Base-by-base conservation (phyloP, 192 early-diverging fungal species). In the Linnemannia elongata region DNA sequence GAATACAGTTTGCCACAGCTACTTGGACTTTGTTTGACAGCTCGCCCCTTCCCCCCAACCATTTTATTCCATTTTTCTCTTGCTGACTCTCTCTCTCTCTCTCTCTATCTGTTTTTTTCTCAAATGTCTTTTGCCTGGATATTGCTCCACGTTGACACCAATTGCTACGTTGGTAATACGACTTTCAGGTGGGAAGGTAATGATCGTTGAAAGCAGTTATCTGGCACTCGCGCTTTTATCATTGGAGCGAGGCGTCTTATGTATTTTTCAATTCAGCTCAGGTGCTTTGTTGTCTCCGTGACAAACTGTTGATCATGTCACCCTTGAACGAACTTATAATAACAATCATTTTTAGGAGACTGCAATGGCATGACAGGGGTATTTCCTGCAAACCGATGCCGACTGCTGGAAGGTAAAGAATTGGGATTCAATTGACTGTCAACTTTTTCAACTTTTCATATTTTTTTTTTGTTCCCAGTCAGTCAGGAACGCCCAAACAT, bases 381-480 rank as follows among this genome's bases (percentile, higher is more conserved):
- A 42, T 86, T 86, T 69, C 83, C 83, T 52, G 83, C 83, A 6
- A 86, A 86, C 57, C 78, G 83, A 18, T 86, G 83, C 49, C 79
- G 70, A 55, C 79, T 86, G 33, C 44, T 86, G 39, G 47, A 57
- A 68, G 79, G 83, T 80, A 86, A 52, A 69, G 44, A 27, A 52
- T 44, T 12, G 12, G 30, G 13, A 33, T 66, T 66, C 27, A 52
- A 52, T 20, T 52, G 49, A 52, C 18, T 18, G 4, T 22, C 18
- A 52, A 52, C 49, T 5, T 52, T 52, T 17, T 20, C 49, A 22
- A 1, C 44, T 15, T 15, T 45, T 39, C 38, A 4, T 39, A 39
- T 45, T 45, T 45, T 49, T 49, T 49, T 52, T 52, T 52, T 52
- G 49, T 20, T 52, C 49, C 17, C 15, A 52, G 49, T 52, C 44